Conservation (phyloP, 495 filamentous ascomycete genomes). For the Hyaloscypha bicolor region DNA sequence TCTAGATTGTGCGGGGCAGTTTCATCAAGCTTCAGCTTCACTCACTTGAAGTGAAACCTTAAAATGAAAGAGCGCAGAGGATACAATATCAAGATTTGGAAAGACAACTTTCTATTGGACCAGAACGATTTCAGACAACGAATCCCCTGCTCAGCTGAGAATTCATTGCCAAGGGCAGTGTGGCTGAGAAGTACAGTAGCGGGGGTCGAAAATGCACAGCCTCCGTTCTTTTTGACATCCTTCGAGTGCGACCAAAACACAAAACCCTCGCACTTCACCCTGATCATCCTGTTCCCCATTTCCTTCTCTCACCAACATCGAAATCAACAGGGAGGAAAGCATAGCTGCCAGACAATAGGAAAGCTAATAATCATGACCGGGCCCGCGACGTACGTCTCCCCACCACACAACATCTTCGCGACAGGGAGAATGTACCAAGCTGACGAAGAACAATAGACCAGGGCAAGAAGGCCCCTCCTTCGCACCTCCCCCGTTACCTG, state of each 20-base stretch:
- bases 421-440: conserved; percentile 26
- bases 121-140: neutral
- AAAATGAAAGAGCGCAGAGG: neutral
- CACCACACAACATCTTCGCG: neutral
- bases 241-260: conserved; percentile 6
- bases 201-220: neutral
- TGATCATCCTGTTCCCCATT: neutral
- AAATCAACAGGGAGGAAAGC: neutral
- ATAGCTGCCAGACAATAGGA: neutral
- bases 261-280: neutral
- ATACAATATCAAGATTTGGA: neutral
- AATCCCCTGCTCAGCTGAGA: conserved; percentile 12
- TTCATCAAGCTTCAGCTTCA: neutral
- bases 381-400: conserved; percentile 28
- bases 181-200: conserved; percentile 10
- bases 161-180: conserved; percentile 4
- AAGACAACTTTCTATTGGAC: neutral
- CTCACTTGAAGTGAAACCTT: neutral
- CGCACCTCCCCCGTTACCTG: conserved; percentile 67
- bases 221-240: neutral
- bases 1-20: neutral
- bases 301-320: neutral
- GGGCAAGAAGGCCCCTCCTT: conserved; percentile 71
- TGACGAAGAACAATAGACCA: conserved; percentile 37
- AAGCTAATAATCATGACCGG: conserved; percentile 27